Evolutionary conservation across 1,284 basidiomycete genomes (phyloP).

Genomic region (Schizophyllum commune): DNA sequence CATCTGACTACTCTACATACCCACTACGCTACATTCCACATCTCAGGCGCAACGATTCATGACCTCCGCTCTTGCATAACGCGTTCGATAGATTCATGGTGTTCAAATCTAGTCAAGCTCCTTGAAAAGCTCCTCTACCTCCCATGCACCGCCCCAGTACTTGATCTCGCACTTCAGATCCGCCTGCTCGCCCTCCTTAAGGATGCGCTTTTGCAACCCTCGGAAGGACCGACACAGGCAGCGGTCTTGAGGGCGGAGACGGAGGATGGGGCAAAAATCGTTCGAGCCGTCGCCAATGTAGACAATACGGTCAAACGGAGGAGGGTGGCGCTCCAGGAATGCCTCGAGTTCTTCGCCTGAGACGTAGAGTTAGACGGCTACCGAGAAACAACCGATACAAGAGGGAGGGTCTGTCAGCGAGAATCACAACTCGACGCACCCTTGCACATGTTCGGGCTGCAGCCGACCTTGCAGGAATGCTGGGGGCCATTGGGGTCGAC

Average conservation of each 20-base stretch:
- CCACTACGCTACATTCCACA: too few species aligned
- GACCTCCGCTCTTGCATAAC: too few species aligned
- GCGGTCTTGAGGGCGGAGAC: slow-evolving; percentile 58
- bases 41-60: too few species aligned
- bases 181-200: slow-evolving; percentile 43
- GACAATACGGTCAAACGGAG: slow-evolving; percentile 72
- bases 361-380: neutral
- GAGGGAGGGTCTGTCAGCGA: neutral
- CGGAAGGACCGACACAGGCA: slow-evolving; percentile 72
- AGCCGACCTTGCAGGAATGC: slow-evolving; percentile 84
- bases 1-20: too few species aligned
- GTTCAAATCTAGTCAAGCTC: neutral
- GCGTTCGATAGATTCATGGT: too few species aligned
- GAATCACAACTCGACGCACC: slow-evolving; percentile 33
- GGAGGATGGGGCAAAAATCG: slow-evolving; percentile 90
- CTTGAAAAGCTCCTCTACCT: slow-evolving; percentile 77
- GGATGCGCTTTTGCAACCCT: slow-evolving; percentile 71
- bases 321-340: slow-evolving; percentile 67
- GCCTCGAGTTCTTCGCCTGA: slow-evolving; percentile 82
- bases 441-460: slow-evolving; percentile 98
- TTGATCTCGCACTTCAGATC: slow-evolving; percentile 64
- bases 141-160: slow-evolving; percentile 92
- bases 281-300: slow-evolving; percentile 96
- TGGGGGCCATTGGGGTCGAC: slow-evolving; percentile 73
- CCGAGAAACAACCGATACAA: neutral